Evolutionary conservation across 2,329 filamentous ascomycete species (phyloP).

Genomic region (Aureobasidium namibiae): DNA sequence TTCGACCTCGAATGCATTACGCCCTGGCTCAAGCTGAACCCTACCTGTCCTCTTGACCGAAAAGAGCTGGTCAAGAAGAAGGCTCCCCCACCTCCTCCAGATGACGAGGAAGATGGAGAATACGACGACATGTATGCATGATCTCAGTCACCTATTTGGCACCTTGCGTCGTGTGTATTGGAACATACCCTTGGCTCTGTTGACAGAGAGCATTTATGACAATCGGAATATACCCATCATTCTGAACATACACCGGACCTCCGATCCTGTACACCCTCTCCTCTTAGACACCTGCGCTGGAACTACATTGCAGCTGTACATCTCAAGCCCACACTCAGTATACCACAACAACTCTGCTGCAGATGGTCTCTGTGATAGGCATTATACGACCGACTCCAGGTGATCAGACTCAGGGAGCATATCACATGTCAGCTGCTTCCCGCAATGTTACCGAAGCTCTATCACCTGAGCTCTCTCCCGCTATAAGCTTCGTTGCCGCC

Average conservation of each 20-base stretch:
- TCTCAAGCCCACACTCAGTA: too few species aligned
- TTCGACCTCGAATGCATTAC: conserved; percentile 59
- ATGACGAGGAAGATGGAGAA: conserved; percentile 45
- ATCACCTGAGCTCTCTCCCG: too few species aligned
- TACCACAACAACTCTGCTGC: too few species aligned
- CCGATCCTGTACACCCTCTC: too few species aligned
- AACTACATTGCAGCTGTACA: too few species aligned
- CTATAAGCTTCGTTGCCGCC: too few species aligned
- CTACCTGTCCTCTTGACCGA: conserved; percentile 56
- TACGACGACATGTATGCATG: conserved; percentile 44
- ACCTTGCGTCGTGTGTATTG: background rate
- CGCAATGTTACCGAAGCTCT: too few species aligned
- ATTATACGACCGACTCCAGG: too few species aligned
- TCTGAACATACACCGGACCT: background rate
- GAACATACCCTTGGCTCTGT: background rate
- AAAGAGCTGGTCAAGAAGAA: conserved; percentile 50
- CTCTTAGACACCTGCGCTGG: too few species aligned
- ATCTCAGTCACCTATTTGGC: background rate
- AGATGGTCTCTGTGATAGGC: too few species aligned
- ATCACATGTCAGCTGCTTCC: too few species aligned
- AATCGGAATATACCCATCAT: conserved; percentile 4
- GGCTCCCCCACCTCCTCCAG: conserved; percentile 28
- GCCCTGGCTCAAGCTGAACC: conserved; percentile 56
- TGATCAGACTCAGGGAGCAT: too few species aligned
- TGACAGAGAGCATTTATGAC: background rate